Evolutionary conservation across 176 grass and related monocot genomes (phyloP).

Genomic region (Oryza longistaminata): DNA sequence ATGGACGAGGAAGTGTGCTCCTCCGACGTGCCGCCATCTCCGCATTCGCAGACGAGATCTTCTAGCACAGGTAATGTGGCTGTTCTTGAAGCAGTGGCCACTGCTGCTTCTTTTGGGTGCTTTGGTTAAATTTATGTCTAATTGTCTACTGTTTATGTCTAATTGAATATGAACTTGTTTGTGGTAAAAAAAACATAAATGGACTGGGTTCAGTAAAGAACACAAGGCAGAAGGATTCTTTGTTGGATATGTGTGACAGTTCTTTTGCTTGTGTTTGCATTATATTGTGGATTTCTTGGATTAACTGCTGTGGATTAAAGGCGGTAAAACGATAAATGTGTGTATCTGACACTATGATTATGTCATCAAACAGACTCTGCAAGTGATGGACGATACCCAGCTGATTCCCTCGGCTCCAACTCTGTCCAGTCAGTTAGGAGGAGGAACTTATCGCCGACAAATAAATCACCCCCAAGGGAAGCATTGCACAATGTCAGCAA

Average conservation of each 20-base stretch:
- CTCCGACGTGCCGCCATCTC: constrained; percentile 14
- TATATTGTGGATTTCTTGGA: background rate
- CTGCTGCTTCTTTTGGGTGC: background rate
- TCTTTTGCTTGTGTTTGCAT: background rate
- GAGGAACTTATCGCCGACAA: constrained; percentile 45
- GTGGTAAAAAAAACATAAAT: constrained; percentile 16
- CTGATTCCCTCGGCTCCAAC: constrained; percentile 48
- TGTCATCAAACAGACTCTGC: constrained; percentile 52
- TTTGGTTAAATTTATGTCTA: constrained; percentile 16
- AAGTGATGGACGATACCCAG: constrained; percentile 46
- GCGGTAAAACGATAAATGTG: background rate
- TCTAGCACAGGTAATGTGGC: constrained; percentile 55
- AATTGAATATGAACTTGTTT: background rate
- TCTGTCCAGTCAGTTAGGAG: constrained; percentile 47
- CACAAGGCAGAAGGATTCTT: background rate
- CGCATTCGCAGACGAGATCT: constrained; percentile 48
- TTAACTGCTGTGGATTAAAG: background rate
- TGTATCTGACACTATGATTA: constrained; percentile 39
- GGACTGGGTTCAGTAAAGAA: constrained; percentile 1
- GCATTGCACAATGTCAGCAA: constrained; percentile 29
- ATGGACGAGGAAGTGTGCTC: constrained; percentile 52
- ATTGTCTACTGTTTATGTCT: constrained; percentile 16
- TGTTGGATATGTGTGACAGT: constrained; percentile 6
- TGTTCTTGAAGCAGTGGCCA: constrained; percentile 7
- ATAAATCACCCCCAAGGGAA: constrained; percentile 45